Base-by-base conservation (phyloP, 202 grass and related monocot species). In the Setaria viridis region DNA sequence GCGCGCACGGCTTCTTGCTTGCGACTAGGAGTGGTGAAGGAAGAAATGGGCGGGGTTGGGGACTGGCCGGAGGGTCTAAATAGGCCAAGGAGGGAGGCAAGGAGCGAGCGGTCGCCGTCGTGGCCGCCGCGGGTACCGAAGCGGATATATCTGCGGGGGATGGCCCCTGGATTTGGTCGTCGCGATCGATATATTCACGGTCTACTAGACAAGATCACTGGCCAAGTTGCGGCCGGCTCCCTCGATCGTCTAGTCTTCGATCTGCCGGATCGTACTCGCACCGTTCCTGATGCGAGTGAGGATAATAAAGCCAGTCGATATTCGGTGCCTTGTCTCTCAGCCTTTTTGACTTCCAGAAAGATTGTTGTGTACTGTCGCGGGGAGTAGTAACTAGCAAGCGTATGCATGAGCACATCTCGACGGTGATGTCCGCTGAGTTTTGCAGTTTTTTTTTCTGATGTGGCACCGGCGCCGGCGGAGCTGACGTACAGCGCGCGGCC, bases 141-240 rank as follows among this genome's bases (percentile, higher is more conserved):
- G 84, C 74, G 84, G 88, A 83, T 90, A 60, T 82, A 77, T 29
- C 20, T 56, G 88, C 30, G 62, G 0, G 17, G 51, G 72, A 81
- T 55, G 78, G 67, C 46, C 39, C 84, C 50, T 73, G 35, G 86
- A 75, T 84, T 91, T 85, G 47, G 88, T 74, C 58, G 58, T 59
- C 59, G 37, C 29, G 42, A 47, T 29, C 21, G 83, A 90, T 74
- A 84, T 85, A 78, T 85, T 90, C 81, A 93, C 81, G 55, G 76
- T 87, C 43, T 84, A 60, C 84, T 47, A 45, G 67, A 20, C 84
- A 84, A 87, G 84, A 87, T 87, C 34, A 3, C 34, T 35, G 34
- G 34, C 34, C 34, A 35, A 35, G 34, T 35, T 35, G 3, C 34
- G 3, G 2, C 34, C 34, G 34, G 34, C 34, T 35, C 34, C 34